Percentiles rank a stretch among this genome's conserved stretches.
These are phyloP conservation scores for Peronosclerospora sorghi DNA, from an alignment of 352 stramenopile genomes.

Conservation along the genomic window DNA sequence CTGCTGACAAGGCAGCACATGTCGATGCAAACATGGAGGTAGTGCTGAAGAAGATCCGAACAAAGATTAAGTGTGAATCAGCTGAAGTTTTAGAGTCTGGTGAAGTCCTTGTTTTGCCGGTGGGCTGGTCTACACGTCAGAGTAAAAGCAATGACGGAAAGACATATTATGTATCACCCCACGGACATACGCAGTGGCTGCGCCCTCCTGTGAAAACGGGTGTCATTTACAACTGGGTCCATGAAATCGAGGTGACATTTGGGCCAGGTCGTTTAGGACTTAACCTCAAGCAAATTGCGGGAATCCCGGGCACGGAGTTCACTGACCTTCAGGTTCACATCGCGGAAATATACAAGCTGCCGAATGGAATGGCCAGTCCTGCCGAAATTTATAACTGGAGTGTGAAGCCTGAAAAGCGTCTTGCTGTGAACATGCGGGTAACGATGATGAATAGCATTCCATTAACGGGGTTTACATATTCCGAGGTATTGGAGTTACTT, in stretches of 20 bases:
- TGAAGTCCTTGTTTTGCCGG: slow-evolving; percentile 63
- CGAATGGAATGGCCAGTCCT: slow-evolving; percentile 69
- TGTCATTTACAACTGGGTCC: slow-evolving; percentile 69
- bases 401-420: slow-evolving; percentile 79
- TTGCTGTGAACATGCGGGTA: slow-evolving; percentile 73
- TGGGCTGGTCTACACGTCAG: slow-evolving; percentile 67
- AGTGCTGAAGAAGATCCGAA: slow-evolving; percentile 45
- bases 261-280: slow-evolving; percentile 62
- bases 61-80: slow-evolving; percentile 47
- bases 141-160: slow-evolving; percentile 79
- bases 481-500: slow-evolving; percentile 65
- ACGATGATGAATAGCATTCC: slow-evolving; percentile 72
- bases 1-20: slow-evolving; percentile 16
- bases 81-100: slow-evolving; percentile 55
- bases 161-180: slow-evolving; percentile 80
- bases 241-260: slow-evolving; percentile 79
- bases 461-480: slow-evolving; percentile 69
- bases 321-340: slow-evolving; percentile 72
- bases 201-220: slow-evolving; percentile 66
- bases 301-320: slow-evolving; percentile 55
- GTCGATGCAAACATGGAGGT: slow-evolving; percentile 57
- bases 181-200: slow-evolving; percentile 76
- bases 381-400: slow-evolving; percentile 87
- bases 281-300: slow-evolving; percentile 76
- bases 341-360: slow-evolving; percentile 76